Percentiles rank a stretch among this genome's conserved stretches.
Evolutionary conservation across 1,139 yeast species (phyloP).

Genomic region (Blastobotrys persicus): DNA sequence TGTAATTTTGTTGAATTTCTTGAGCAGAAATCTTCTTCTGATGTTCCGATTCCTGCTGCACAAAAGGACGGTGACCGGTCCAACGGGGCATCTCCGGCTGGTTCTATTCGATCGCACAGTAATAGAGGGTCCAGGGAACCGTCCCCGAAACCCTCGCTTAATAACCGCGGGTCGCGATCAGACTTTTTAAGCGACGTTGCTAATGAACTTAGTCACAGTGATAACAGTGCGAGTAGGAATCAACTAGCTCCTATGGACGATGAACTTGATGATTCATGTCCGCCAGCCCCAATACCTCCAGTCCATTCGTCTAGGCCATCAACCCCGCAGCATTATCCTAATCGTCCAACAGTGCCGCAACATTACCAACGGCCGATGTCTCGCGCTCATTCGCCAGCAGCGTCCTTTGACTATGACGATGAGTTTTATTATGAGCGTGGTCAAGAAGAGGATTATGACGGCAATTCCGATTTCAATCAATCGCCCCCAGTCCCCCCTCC

Average conservation of each 20-base stretch:
- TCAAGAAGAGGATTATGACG: constrained; percentile 12
- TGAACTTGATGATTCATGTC: not conserved
- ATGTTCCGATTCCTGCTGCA: constrained; percentile 7
- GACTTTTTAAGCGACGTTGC: constrained; percentile 16
- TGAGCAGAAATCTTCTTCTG: constrained; percentile 19
- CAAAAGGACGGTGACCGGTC: not conserved
- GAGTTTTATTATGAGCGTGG: constrained; percentile 13
- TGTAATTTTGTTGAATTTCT: constrained; percentile 72
- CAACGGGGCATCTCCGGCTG: not conserved
- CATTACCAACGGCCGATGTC: not conserved
- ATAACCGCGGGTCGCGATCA: constrained; percentile 10
- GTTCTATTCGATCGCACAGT: not conserved
- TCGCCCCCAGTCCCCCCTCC: constrained; percentile 35
- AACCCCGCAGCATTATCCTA: not conserved
- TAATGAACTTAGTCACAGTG: constrained; percentile 7
- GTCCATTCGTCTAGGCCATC: not conserved
- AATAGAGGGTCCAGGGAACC: constrained; percentile 1
- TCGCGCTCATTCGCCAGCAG: constrained; percentile 2
- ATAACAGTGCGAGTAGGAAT: not conserved
- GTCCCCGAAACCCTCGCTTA: not conserved
- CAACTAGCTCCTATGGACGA: not conserved
- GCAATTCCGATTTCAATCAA: constrained; percentile 13
- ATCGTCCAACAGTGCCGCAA: not conserved
- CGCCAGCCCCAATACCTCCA: not conserved
- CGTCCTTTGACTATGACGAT: constrained; percentile 9